These are phyloP conservation scores for Gossypium aridum DNA, from an alignment of 441 rosid species.

Conservation along the genomic window DNA sequence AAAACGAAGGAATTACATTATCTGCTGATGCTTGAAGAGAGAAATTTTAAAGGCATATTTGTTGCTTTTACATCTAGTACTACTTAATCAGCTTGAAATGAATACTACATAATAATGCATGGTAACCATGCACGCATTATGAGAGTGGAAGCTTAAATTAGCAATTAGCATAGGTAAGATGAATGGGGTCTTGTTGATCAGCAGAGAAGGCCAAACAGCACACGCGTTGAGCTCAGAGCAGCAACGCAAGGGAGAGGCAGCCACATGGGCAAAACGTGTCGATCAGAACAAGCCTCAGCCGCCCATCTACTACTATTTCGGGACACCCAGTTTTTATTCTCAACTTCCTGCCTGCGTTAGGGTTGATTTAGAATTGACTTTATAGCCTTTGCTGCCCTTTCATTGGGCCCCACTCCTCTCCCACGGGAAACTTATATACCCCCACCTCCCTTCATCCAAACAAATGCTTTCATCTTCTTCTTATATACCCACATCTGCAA, in stretches of 20 bases:
- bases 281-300: neutral
- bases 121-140: no score
- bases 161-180: no score
- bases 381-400: neutral
- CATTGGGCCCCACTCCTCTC: neutral
- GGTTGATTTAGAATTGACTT: neutral
- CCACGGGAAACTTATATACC: neutral
- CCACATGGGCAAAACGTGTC: slow-evolving; percentile 24
- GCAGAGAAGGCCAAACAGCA: neutral
- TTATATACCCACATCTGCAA: neutral
- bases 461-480: neutral
- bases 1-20: no score
- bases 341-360: neutral
- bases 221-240: neutral
- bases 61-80: no score
- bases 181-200: neutral
- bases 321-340: neutral
- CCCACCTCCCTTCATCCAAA: neutral
- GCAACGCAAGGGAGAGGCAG: neutral
- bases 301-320: neutral
- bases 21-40: no score
- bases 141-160: no score
- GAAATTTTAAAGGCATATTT: no score
- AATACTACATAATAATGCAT: no score
- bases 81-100: no score